These are phyloP conservation scores for Podaxis sp. DNA, from an alignment of 768 basidiomycete genomes.

Conservation along the genomic window DNA sequence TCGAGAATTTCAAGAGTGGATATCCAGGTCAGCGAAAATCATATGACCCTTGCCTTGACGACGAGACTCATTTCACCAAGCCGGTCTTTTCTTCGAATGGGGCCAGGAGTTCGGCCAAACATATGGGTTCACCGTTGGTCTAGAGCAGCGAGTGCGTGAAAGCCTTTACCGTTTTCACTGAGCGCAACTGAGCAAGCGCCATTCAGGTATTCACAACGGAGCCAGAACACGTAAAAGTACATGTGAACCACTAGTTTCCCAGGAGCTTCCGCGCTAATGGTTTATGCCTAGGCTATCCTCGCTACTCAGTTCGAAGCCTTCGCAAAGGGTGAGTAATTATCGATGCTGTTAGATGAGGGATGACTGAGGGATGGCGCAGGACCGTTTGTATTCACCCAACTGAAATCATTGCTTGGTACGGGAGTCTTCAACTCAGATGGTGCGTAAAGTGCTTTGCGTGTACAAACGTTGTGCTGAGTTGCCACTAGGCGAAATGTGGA, in stretches of 20 bases:
- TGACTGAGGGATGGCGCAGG: slow-evolving; percentile 22
- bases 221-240: slow-evolving; percentile 32
- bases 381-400: slow-evolving; percentile 22
- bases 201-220: slow-evolving; percentile 31
- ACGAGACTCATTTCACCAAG: not conserved
- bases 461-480: not conserved
- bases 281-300: slow-evolving; percentile 29
- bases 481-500: slow-evolving; percentile 58
- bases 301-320: slow-evolving; percentile 46
- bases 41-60: not conserved
- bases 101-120: slow-evolving; percentile 21
- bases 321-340: slow-evolving; percentile 33
- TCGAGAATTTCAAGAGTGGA: slow-evolving; percentile 28
- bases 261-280: not conserved
- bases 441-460: slow-evolving; percentile 18
- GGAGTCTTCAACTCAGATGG: slow-evolving; percentile 64
- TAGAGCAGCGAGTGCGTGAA: slow-evolving; percentile 27
- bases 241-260: not conserved
- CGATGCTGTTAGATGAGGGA: not conserved
- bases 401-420: slow-evolving; percentile 42
- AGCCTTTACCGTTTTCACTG: not conserved
- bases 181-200: not conserved
- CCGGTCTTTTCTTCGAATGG: slow-evolving; percentile 5
- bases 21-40: slow-evolving; percentile 28
- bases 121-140: slow-evolving; percentile 21